Conservation (phyloP, 192 early-diverging fungal genomes). For the Backusella tuberculispora region DNA sequence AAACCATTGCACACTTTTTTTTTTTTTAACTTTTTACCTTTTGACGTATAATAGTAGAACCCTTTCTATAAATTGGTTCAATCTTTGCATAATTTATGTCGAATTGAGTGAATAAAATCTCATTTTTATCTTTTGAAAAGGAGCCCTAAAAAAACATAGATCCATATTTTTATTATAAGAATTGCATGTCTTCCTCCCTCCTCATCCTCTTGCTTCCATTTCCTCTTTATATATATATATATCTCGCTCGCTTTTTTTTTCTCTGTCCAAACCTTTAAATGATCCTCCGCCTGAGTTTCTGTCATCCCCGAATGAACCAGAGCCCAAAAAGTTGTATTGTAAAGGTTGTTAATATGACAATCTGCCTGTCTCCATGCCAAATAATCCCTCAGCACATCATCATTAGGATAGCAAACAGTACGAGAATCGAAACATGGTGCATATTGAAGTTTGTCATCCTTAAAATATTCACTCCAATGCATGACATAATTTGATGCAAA, state of each 20-base stretch:
- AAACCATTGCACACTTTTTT: background rate
- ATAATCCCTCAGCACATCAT: slow-evolving; percentile 87
- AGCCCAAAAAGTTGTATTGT: slow-evolving; percentile 96
- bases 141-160: slow-evolving; percentile 63
- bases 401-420: slow-evolving; percentile 84
- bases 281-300: slow-evolving; percentile 74
- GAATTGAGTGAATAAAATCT: slow-evolving; percentile 83
- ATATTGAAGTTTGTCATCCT: slow-evolving; percentile 63
- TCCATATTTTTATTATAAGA: background rate
- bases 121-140: slow-evolving; percentile 88
- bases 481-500: slow-evolving; percentile 89
- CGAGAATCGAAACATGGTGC: slow-evolving; percentile 93
- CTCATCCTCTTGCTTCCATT: too few relatives aligned
- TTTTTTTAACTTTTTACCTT: slow-evolving; percentile 35
- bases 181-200: background rate
- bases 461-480: slow-evolving; percentile 79
- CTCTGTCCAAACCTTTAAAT: slow-evolving; percentile 59
- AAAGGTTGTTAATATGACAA: slow-evolving; percentile 90
- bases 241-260: background rate
- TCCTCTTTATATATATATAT: background rate
- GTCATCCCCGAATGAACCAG: slow-evolving; percentile 77
- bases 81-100: slow-evolving; percentile 90
- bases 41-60: slow-evolving; percentile 75
- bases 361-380: slow-evolving; percentile 94
- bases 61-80: slow-evolving; percentile 86